Conservation (phyloP, 768 basidiomycete genomes). For the Phylloporus sp. region DNA sequence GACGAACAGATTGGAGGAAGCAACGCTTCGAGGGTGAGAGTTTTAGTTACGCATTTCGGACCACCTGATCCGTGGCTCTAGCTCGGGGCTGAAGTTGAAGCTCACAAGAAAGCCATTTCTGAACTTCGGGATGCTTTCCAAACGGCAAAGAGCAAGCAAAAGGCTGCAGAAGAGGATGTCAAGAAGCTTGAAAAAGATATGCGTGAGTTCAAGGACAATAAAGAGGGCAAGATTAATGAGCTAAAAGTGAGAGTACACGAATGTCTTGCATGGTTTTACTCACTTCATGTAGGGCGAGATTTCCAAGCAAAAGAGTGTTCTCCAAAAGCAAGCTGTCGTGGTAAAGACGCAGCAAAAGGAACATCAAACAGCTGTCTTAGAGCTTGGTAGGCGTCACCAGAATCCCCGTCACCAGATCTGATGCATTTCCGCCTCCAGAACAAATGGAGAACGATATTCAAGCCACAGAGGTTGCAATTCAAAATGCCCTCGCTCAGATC, state of each 20-base stretch:
- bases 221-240: conserved; percentile 93
- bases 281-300: conserved; percentile 54
- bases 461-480: conserved; percentile 18
- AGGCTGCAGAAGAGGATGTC: conserved; percentile 68
- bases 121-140: conserved; percentile 57
- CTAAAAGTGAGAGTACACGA: conserved; percentile 60
- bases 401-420: not conserved
- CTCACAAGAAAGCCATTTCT: conserved; percentile 58
- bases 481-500: conserved; percentile 40
- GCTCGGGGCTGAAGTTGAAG: conserved; percentile 79
- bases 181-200: conserved; percentile 94
- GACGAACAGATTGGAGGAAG: conserved; percentile 85
- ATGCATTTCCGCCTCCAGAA: conserved; percentile 6
- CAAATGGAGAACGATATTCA: conserved; percentile 32
- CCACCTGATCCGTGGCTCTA: conserved; percentile 29
- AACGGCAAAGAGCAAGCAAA: conserved; percentile 71
- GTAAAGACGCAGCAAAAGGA: conserved; percentile 91
- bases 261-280: not conserved
- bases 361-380: conserved; percentile 79
- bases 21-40: conserved; percentile 78
- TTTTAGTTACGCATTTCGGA: not conserved
- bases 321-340: conserved; percentile 75
- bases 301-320: conserved; percentile 69
- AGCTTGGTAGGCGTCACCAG: conserved; percentile 60
- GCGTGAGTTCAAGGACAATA: conserved; percentile 98